Evolutionary conservation across 1,139 yeast genomes (phyloP), one percentile per base, ranked within the genome.

Genomic region (Yamadazyma epiphylla): DNA sequence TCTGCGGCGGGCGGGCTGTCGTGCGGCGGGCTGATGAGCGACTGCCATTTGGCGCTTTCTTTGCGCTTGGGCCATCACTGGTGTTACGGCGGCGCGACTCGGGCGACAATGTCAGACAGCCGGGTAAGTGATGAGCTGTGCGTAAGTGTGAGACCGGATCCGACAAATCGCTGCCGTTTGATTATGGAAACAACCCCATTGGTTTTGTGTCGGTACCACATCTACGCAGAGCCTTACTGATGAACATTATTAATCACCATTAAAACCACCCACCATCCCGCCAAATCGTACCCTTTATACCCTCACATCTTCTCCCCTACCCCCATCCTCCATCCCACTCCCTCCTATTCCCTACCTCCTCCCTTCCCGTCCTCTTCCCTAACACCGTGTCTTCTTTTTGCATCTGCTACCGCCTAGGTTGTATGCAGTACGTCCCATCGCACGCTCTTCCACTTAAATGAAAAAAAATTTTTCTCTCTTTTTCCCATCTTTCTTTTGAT

Each of bases 401-500:
- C 20, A 17, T 7, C 20, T 17, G 7, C 20, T 17, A 7, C 10
- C 10, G 20, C 20, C 20, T 10, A 7, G 20, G 7, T 10, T 17
- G 20, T 17, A 17, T 17, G 20, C 20, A 17, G 20, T 7, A 17
- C n/a, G n/a, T n/a, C n/a, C n/a, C n/a, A n/a, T n/a, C n/a, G n/a
- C n/a, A n/a, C n/a, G n/a, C n/a, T n/a, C n/a, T n/a, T n/a, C n/a
- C n/a, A n/a, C n/a, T n/a, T n/a, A n/a, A n/a, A n/a, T 17, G 20
- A 27, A 21, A 21, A 33, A 31, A 28, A 25, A 17, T 28, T 32
- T 31, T 32, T 34, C 32, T 33, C 29, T 27, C 20, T 32, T 33
- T 34, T 37, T 32, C n/a, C n/a, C n/a, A n/a, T n/a, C n/a, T 30
- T 37, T 36, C 37, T 39, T 37, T 33, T 35, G 28, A 47, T 43